Evolutionary conservation across 73 alveolate genomes (phyloP), one percentile per base, ranked within the genome.

Genomic region (Uronychia binucleata): DNA sequence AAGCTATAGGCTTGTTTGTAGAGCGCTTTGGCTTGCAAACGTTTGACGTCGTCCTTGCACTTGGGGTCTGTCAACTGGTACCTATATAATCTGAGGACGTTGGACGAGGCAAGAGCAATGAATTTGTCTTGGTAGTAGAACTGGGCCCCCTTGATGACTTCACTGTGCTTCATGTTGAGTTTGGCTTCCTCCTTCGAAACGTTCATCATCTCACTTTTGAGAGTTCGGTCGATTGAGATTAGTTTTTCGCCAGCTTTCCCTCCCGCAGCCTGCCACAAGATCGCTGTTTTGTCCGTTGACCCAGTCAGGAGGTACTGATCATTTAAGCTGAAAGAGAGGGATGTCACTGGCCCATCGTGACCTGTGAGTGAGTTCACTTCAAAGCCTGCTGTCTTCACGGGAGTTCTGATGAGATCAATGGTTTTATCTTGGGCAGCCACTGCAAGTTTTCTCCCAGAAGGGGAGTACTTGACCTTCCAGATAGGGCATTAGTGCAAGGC

Each of bases 211-310:
- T 57, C 58, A 29, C 46, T 26, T 67, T 57, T 59, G 46, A 33
- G 27, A 28, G 34, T 81, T 1, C 11, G n/a, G 46, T 90, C 92
- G 0, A 90, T 59, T 1, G 33, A 31, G 11, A 92, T 75, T 25
- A 90, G 85, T 75, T 91, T 88, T 31, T 85, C 94, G 0, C 97
- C 97, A 59, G 87, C 67, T 80, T 92, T 92, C 31, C 82, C 30
- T 80, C 93, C 86, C 28, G 82, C 57, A 46, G 84, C 5, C 26
- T 79, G 59, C 95, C 97, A 92, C 57, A 92, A 29, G 31, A 84
- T 81, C n/a, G 89, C 87, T 28, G 87, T 75, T 59, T 88, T 83
- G 75, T 92, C 94, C 28, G 84, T 26, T 33, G 93, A 84, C 19
- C 88, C 84, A 25, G 90, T 77, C 1, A 92, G 57, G 58, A 92